These are phyloP conservation scores for Flaveria linearis DNA, from an alignment of 129 eudicot genomes.

Conservation along the genomic window DNA sequence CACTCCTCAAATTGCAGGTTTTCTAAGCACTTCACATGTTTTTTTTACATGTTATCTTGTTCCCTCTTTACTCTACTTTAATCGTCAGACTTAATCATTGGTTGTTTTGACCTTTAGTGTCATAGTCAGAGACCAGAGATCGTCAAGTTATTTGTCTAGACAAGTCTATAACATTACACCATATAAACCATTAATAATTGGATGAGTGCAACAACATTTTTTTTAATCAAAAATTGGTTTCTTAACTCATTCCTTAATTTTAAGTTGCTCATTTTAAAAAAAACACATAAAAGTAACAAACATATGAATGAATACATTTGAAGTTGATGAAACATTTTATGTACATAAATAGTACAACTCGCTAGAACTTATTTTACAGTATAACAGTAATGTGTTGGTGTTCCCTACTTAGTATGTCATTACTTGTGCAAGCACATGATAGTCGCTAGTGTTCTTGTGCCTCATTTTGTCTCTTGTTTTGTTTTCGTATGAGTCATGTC, in stretches of 20 bases:
- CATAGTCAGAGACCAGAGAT: too few species aligned
- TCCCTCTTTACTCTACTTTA: background rate
- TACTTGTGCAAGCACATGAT: constrained; percentile 42
- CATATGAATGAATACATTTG: background rate
- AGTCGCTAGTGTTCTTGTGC: constrained; percentile 22
- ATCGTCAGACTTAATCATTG: too few species aligned
- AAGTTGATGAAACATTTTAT: background rate
- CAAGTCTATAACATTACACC: too few species aligned
- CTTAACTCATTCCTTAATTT: background rate
- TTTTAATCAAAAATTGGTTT: too few species aligned
- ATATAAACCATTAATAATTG: too few species aligned
- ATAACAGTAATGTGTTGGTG: background rate
- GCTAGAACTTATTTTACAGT: background rate
- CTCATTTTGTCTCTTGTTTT: constrained; percentile 36
- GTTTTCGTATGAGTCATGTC: constrained; percentile 32
- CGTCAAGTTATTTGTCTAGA: too few species aligned
- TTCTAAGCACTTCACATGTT: background rate
- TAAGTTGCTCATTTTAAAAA: background rate
- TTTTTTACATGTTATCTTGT: background rate
- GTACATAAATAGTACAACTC: background rate
- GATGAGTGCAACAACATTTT: too few species aligned
- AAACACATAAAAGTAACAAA: background rate
- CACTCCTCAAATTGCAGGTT: background rate
- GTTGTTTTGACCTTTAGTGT: too few species aligned
- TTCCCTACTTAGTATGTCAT: constrained; percentile 39